phyloP scores from a whole-genome alignment of 257 asterid genomes.

The Gentiana macrophylla region DNA sequence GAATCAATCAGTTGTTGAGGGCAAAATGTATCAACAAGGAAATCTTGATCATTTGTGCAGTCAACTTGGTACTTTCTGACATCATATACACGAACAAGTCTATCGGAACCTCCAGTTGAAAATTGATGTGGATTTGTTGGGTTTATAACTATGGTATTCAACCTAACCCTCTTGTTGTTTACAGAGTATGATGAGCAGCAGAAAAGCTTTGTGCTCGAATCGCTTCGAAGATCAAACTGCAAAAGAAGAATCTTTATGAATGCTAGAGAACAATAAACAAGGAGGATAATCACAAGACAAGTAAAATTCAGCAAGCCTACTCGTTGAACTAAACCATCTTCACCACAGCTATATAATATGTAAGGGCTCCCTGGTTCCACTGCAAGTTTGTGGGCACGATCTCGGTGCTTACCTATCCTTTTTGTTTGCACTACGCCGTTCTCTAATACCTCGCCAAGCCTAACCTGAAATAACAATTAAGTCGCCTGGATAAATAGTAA shows the following conservation, averaged over 20 bases:
- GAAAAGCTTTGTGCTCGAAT: constrained; percentile 55
- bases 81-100: constrained; percentile 65
- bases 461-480: constrained; percentile 38
- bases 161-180: constrained; percentile 26
- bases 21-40: constrained; percentile 45
- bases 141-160: constrained; percentile 58
- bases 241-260: constrained; percentile 1
- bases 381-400: constrained; percentile 79
- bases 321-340: constrained; percentile 69
- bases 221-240: constrained; percentile 77
- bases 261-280: neutral
- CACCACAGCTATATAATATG: constrained; percentile 72
- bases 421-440: constrained; percentile 57
- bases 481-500: too few species aligned
- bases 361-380: constrained; percentile 46
- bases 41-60: constrained; percentile 29
- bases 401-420: constrained; percentile 56
- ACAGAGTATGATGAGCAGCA: constrained; percentile 35
- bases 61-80: constrained; percentile 40
- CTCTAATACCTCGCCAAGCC: constrained; percentile 50
- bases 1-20: constrained; percentile 37
- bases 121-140: constrained; percentile 73
- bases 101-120: constrained; percentile 67
- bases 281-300: neutral
- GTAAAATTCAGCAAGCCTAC: constrained; percentile 29